Base-by-base conservation (phyloP, 1,139 yeast genomes). In the Kodamaea sp. region DNA sequence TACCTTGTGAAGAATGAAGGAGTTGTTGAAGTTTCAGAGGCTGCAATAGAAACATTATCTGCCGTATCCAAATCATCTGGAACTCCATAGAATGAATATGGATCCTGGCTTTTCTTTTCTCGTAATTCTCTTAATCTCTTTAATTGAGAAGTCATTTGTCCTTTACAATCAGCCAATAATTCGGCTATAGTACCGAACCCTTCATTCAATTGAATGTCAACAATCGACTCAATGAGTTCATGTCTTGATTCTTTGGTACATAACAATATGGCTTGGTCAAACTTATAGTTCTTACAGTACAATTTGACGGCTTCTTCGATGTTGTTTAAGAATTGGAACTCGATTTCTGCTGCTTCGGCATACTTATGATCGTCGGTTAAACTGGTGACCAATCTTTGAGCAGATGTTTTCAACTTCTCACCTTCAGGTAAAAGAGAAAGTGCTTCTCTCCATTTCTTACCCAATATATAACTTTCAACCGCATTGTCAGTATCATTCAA, bases 1-100 rank as follows among this genome's bases (percentile, higher is more conserved):
- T 92, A 92, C 56, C 95, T 77, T 0, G 98, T 92, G 64, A 89
- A 86, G 59, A 90, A 87, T 0, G 97, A 89, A 24, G 94, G 95
- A 8, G 89, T 84, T 0, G 96, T 86, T 0, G 96, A 85, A 0
- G 96, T 83, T 58, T 89, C 97, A 0, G 97, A 85, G 1, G 96
- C 94, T 0, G 97, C 97, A 46, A 94, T 76, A 0, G 97, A 90
- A 2, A 94, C 95, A 59, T 90, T 86, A 60, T 92, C 99, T 1
- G 96, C 92, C 10, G 85, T 78, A 48, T 87, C 95, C 34, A 75
- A 69, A 42, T 80, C 86, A 34, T 55, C 50, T 20, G 70, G 70
- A 39, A 74, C 75, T 9, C 89, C 89, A 57, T 83, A 88, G 55
- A 88, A 92, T 2, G 86, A 82, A 54, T 80, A 81, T 6, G 97